phyloP scores from a whole-genome alignment of 177 flowering plant species.

The Telopea speciosissima region DNA sequence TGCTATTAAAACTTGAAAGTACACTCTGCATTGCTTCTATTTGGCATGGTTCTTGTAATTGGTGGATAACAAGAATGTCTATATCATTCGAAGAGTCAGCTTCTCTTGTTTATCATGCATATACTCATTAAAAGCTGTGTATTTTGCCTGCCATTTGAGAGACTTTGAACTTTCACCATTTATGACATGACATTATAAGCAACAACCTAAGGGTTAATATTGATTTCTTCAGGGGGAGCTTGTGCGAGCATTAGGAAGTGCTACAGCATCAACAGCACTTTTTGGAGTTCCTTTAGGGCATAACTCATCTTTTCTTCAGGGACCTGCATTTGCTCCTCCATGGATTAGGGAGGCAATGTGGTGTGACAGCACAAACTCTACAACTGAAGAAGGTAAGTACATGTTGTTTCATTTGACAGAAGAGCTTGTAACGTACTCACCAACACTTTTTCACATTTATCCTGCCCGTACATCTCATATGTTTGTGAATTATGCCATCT shows the following conservation, averaged over 20 bases:
- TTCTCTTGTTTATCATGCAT: no score
- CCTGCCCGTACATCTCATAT: neutral
- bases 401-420: no score
- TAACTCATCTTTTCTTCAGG: conserved; percentile 96
- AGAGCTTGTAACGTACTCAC: neutral
- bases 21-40: neutral
- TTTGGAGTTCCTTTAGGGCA: conserved; percentile 97
- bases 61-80: neutral
- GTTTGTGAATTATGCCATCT: neutral
- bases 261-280: conserved; percentile 66
- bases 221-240: conserved; percentile 72
- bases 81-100: neutral
- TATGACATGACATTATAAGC: neutral
- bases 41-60: neutral
- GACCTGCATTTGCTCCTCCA: conserved; percentile 99
- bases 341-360: conserved; percentile 98
- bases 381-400: conserved; percentile 54
- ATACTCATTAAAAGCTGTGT: neutral
- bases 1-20: no score
- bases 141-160: neutral
- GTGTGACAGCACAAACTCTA: conserved; percentile 94
- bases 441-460: neutral
- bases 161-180: neutral
- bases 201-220: neutral
- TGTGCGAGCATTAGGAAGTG: conserved; percentile 82